Conservation (phyloP, 371 early-diverging fungal genomes). For the Mortierella sp. region DNA sequence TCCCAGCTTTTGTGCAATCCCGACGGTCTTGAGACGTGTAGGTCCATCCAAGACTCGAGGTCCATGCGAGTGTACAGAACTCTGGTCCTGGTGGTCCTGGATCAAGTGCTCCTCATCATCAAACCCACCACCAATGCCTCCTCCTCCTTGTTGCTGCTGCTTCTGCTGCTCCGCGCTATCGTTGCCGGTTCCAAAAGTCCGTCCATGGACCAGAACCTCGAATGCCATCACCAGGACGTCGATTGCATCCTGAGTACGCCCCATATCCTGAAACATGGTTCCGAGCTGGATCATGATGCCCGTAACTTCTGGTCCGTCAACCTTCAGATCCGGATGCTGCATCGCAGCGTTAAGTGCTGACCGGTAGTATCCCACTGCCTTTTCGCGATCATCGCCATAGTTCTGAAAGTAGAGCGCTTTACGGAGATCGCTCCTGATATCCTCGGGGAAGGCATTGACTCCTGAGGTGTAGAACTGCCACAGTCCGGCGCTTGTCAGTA, state of each 20-base stretch:
- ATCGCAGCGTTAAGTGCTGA: constrained; percentile 65
- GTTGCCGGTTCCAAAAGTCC: constrained; percentile 31
- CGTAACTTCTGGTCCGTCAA: constrained; percentile 67
- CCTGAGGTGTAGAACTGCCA: constrained; percentile 70
- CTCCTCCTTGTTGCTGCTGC: neutral
- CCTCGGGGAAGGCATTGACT: constrained; percentile 69
- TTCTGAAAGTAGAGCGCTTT: constrained; percentile 74
- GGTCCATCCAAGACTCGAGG: constrained; percentile 47
- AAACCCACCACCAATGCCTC: neutral
- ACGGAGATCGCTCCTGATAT: constrained; percentile 67
- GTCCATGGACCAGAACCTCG: constrained; percentile 56
- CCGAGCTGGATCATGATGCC: constrained; percentile 77
- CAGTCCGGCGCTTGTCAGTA: constrained; percentile 64
- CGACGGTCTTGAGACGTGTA: constrained; percentile 64
- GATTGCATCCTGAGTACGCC: constrained; percentile 66
- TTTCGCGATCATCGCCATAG: constrained; percentile 60
- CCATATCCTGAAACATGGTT: constrained; percentile 63
- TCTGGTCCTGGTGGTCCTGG: neutral
- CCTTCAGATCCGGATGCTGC: constrained; percentile 61
- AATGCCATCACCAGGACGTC: constrained; percentile 65
- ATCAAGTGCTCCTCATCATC: neutral
- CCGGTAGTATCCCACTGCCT: constrained; percentile 66
- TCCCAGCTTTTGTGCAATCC: constrained; percentile 73
- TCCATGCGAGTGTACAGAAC: neutral
- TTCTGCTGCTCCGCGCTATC: neutral